Conservation (phyloP, 331 rosid genomes). For the Spiraea crenata region DNA sequence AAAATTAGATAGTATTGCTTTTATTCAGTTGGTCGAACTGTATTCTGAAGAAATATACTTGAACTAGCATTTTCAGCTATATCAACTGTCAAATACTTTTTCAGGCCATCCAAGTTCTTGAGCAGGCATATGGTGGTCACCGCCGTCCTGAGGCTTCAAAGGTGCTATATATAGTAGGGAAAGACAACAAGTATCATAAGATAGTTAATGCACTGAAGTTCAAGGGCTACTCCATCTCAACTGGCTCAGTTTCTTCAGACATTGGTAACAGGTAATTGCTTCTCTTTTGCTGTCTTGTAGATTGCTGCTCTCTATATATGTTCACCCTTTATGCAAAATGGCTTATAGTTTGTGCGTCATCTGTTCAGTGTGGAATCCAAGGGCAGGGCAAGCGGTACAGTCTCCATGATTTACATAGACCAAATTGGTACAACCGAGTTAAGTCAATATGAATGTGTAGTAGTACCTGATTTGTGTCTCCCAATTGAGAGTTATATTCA, state of each 20-base stretch:
- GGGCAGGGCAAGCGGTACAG: constrained; percentile 20
- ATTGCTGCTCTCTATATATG: constrained; percentile 19
- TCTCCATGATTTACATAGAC: constrained; percentile 41
- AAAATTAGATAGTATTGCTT: no score
- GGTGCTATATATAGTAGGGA: constrained; percentile 47
- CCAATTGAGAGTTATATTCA: constrained; percentile 41
- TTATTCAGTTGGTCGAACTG: background rate
- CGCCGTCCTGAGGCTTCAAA: constrained; percentile 16
- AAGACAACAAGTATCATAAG: constrained; percentile 35
- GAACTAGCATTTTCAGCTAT: background rate
- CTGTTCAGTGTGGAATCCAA: constrained; percentile 39
- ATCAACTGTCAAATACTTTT: constrained; percentile 22
- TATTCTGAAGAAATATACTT: background rate
- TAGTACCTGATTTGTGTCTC: constrained; percentile 45
- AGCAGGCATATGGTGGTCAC: constrained; percentile 29
- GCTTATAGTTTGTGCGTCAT: constrained; percentile 3
- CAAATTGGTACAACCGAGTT: constrained; percentile 39
- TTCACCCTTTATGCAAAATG: background rate
- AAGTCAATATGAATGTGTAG: constrained; percentile 43
- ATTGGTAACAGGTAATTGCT: constrained; percentile 41
- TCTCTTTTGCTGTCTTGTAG: background rate
- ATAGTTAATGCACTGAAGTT: constrained; percentile 44
- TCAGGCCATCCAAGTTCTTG: constrained; percentile 52
- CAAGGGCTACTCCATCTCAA: constrained; percentile 40
- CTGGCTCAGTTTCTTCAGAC: constrained; percentile 27